These are phyloP conservation scores for Sporothrix pseudoabietina DNA, from an alignment of 2,329 filamentous ascomycete genomes.

Conservation along the genomic window DNA sequence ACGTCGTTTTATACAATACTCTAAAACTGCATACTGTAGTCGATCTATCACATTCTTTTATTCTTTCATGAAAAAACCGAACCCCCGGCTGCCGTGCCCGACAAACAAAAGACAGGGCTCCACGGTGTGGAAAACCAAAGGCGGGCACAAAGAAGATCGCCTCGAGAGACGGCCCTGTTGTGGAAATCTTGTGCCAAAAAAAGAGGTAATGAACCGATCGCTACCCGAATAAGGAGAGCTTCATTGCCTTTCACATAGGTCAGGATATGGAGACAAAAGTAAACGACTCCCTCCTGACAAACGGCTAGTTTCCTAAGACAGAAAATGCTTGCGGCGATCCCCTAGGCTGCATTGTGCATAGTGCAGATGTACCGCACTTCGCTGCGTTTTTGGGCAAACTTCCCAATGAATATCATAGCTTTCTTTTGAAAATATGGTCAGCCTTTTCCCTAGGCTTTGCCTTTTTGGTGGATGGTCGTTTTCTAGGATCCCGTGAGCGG, in stretches of 20 bases:
- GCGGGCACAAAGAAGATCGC: conserved; percentile 9
- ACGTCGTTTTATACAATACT: background rate
- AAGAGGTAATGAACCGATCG: background rate
- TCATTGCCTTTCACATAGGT: background rate
- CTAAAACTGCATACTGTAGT: no score
- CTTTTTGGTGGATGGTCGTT: background rate
- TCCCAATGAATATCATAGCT: background rate
- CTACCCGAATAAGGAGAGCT: conserved; percentile 2
- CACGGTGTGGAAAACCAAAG: background rate
- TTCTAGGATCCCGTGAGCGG: background rate
- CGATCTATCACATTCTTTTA: background rate
- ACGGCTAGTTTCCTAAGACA: conserved; percentile 2
- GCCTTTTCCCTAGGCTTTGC: background rate
- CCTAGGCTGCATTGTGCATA: background rate
- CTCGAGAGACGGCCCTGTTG: background rate
- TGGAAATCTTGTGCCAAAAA: background rate
- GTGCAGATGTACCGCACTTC: background rate
- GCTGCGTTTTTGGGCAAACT: background rate
- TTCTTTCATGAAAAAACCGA: background rate
- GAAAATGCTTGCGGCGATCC: background rate
- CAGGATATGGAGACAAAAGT: background rate
- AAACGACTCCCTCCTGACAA: background rate
- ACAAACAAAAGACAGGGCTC: conserved; percentile 8
- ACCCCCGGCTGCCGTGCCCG: background rate
- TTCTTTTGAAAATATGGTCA: background rate